These are phyloP conservation scores for Nepenthes mirabilis DNA, from an alignment of 148 eudicot species.

Conservation along the genomic window DNA sequence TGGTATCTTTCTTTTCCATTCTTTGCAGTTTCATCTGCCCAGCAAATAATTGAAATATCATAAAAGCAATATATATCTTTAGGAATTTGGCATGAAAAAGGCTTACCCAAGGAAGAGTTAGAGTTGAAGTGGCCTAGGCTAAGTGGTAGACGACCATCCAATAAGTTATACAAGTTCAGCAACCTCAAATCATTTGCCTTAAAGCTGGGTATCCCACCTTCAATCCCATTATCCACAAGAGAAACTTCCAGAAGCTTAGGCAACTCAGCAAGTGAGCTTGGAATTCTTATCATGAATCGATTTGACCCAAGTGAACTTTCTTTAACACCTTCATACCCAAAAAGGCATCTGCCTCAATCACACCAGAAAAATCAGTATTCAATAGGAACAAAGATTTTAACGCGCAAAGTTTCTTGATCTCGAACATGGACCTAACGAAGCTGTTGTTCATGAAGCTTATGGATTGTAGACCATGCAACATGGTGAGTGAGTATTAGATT, in stretches of 20 bases:
- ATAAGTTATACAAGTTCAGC: conserved; percentile 29
- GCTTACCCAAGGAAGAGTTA: conserved; percentile 38
- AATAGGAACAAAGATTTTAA: conserved; percentile 36
- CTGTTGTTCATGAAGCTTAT: conserved; percentile 53
- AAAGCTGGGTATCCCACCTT: conserved; percentile 44
- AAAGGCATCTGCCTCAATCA: conserved; percentile 23
- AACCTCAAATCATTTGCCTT: conserved; percentile 13
- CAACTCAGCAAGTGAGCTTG: conserved; percentile 27
- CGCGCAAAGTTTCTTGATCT: conserved; percentile 17
- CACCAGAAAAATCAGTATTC: conserved; percentile 48
- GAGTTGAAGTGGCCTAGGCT: conserved; percentile 18
- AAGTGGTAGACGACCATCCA: conserved; percentile 46
- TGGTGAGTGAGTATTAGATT: no score
- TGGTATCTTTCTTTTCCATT: not conserved
- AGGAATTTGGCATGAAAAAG: not conserved
- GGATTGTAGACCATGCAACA: conserved; percentile 16
- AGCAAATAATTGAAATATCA: not conserved
- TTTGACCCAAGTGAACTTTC: conserved; percentile 44
- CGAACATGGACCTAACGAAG: conserved; percentile 37
- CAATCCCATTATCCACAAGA: conserved; percentile 39
- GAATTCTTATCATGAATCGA: conserved; percentile 38
- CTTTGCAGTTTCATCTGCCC: not conserved
- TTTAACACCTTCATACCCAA: conserved; percentile 32
- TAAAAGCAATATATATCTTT: not conserved
- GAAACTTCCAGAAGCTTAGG: conserved; percentile 35